phyloP scores from a whole-genome alignment of 1,139 yeast genomes.

The Waltiozyma sp. region DNA sequence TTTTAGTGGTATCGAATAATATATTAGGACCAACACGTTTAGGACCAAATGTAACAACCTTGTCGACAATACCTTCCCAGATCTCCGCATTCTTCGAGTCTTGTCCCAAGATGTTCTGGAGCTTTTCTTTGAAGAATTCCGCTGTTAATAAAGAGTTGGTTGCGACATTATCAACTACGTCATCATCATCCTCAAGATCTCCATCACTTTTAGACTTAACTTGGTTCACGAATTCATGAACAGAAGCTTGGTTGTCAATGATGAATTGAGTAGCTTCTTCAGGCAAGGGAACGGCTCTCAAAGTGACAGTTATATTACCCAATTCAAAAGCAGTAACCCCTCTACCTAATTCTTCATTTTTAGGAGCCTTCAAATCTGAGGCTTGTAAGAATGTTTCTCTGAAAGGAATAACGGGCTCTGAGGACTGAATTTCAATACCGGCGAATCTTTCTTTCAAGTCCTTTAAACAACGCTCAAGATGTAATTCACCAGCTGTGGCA shows the following conservation, averaged over 20 bases:
- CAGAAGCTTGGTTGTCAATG: slow-evolving; percentile 31
- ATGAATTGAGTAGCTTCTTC: slow-evolving; percentile 39
- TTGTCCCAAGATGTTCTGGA: slow-evolving; percentile 22
- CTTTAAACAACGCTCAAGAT: slow-evolving; percentile 80
- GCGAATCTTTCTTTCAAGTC: slow-evolving; percentile 90
- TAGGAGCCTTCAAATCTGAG: slow-evolving; percentile 35
- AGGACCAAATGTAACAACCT: slow-evolving; percentile 67
- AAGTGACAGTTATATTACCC: slow-evolving; percentile 34
- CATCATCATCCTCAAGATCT: slow-evolving; percentile 16
- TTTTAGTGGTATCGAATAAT: slow-evolving; percentile 42
- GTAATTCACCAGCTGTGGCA: slow-evolving; percentile 94
- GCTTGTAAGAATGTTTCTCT: slow-evolving; percentile 65
- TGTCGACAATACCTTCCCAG: slow-evolving; percentile 24
- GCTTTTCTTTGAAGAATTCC: slow-evolving; percentile 23
- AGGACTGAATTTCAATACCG: slow-evolving; percentile 73
- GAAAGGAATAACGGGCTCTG: slow-evolving; percentile 92
- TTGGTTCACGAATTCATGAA: slow-evolving; percentile 22
- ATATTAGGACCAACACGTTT: slow-evolving; percentile 69
- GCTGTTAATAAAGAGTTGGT: slow-evolving; percentile 14
- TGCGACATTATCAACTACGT: slow-evolving; percentile 13
- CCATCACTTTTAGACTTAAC: slow-evolving; percentile 7
- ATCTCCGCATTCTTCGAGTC: slow-evolving; percentile 18
- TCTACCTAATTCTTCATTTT: slow-evolving; percentile 28
- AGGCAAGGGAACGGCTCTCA: slow-evolving; percentile 51
- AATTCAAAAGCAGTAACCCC: slow-evolving; percentile 32